A percentile compares a stretch with the other conserved stretches of the same genome.
These are phyloP conservation scores for Cochlearia excelsa DNA, from an alignment of 345 rosid species.

Conservation along the genomic window DNA sequence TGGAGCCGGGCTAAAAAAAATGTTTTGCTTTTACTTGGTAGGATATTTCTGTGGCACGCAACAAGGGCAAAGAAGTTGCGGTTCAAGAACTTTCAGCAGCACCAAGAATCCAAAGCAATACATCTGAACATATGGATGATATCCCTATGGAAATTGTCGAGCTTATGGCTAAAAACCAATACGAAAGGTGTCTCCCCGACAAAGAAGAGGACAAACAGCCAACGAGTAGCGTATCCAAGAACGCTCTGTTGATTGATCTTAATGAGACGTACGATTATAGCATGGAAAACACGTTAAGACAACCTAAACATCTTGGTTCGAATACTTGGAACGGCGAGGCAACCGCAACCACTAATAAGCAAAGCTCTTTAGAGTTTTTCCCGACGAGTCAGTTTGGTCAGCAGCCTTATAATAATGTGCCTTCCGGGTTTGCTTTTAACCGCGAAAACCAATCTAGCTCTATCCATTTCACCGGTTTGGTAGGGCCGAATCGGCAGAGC, in stretches of 20 bases:
- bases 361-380: slow-evolving; percentile 40
- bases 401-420: slow-evolving; percentile 29
- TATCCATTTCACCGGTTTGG: slow-evolving; percentile 40
- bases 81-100: slow-evolving; percentile 38
- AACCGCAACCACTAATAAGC: slow-evolving; percentile 12
- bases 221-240: slow-evolving; percentile 32
- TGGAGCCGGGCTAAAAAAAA: background rate
- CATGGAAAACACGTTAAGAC: slow-evolving; percentile 38
- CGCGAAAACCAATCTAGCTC: slow-evolving; percentile 45
- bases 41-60: slow-evolving; percentile 41
- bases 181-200: slow-evolving; percentile 82
- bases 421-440: slow-evolving; percentile 39
- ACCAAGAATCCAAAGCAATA: slow-evolving; percentile 33
- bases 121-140: slow-evolving; percentile 66
- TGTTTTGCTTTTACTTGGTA: slow-evolving; percentile 31
- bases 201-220: slow-evolving; percentile 42
- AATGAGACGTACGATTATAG: slow-evolving; percentile 39
- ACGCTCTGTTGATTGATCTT: slow-evolving; percentile 40
- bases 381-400: slow-evolving; percentile 36
- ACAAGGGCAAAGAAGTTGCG: slow-evolving; percentile 36
- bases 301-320: slow-evolving; percentile 37
- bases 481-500: slow-evolving; percentile 37
- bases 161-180: slow-evolving; percentile 89
- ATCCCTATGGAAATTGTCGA: slow-evolving; percentile 93
- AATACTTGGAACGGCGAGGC: slow-evolving; percentile 24